Evolutionary conservation across 2,329 filamentous ascomycete genomes (phyloP), one percentile per base, ranked within the genome.

Genomic region (Botrytis sinoallii): DNA sequence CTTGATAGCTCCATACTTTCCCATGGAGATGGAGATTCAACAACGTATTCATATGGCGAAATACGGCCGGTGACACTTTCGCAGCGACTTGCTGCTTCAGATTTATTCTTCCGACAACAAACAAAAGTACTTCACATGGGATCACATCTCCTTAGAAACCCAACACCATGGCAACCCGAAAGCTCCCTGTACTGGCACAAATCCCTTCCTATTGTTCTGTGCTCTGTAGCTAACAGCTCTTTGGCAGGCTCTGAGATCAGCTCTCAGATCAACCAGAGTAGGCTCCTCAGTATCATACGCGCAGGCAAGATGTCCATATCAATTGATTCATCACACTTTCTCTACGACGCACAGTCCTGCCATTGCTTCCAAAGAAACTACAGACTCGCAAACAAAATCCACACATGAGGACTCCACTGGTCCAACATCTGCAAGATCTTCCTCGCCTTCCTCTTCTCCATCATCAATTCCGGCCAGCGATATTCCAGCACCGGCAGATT

Each of bases 401-500:
- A 69, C 67, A 42, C 73, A 71, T 46, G 74, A 76, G 38, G 52
- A 74, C 73, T 72, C 76, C 22, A 74, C 77, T 3, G 73, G 76
- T 71, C 72, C 70, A 59, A 22, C 48, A 32, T 35, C 70, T 46
- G 29, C 46, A 40, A 25, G 59, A 48, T 40, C 48, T 18, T 48
- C 71, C 20, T 29, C 74, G n/a, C 44, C 57, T 20, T 65, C 68
- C 42, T 35, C 69, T 40, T 40, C 60, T 18, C 14, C 16, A 12
- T 63, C 65, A 16, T 29, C 71, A 20, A 77, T 29, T 61, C 60
- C 73, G 42, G 70, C 70, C 22, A 66, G 67, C 75, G 80, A 70
- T 72, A 77, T 68, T 70, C 80, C 71, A 73, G 77, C 67, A 69
- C 80, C 72, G 73, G 79, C 73, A 76, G 79, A 82, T 79, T 95